Conservation (phyloP, 768 basidiomycete species). For the Pleurotus djamor region DNA sequence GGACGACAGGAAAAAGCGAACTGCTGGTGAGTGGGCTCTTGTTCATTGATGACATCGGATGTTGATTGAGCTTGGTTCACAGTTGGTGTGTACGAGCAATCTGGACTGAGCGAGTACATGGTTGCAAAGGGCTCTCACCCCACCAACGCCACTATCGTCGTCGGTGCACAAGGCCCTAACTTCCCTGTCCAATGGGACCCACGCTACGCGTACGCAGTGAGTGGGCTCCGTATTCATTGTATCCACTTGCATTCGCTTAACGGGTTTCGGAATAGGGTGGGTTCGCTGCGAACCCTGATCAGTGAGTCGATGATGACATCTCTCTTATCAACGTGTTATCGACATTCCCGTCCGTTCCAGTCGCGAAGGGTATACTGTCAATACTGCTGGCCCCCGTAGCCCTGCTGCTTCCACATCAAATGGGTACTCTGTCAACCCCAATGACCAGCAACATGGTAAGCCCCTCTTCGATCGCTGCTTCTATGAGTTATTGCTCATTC, state of each 20-base stretch:
- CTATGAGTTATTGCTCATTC: background rate
- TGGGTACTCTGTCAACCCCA: constrained; percentile 29
- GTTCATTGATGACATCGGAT: background rate
- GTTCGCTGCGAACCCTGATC: constrained; percentile 40
- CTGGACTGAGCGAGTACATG: constrained; percentile 39
- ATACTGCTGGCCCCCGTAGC: constrained; percentile 31
- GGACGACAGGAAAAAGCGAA: constrained; percentile 29
- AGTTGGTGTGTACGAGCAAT: constrained; percentile 36
- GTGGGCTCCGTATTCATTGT: constrained; percentile 1
- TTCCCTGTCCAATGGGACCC: constrained; percentile 46
- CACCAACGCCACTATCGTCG: constrained; percentile 33
- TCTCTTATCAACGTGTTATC: background rate
- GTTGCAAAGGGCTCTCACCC: constrained; percentile 33
- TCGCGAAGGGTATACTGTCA: constrained; percentile 33
- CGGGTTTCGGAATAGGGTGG: constrained; percentile 22
- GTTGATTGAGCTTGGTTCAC: background rate
- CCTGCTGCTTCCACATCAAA: constrained; percentile 25
- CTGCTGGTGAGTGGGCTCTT: constrained; percentile 16
- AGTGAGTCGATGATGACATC: constrained; percentile 19
- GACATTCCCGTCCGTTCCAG: constrained; percentile 12
- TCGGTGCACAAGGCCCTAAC: constrained; percentile 37
- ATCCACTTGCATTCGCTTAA: background rate
- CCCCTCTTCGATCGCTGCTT: background rate
- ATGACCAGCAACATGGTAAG: constrained; percentile 29
- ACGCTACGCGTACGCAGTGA: constrained; percentile 35